Evolutionary conservation across 306 rosid species (phyloP).

Genomic region (Psophocarpus tetragonolobus): DNA sequence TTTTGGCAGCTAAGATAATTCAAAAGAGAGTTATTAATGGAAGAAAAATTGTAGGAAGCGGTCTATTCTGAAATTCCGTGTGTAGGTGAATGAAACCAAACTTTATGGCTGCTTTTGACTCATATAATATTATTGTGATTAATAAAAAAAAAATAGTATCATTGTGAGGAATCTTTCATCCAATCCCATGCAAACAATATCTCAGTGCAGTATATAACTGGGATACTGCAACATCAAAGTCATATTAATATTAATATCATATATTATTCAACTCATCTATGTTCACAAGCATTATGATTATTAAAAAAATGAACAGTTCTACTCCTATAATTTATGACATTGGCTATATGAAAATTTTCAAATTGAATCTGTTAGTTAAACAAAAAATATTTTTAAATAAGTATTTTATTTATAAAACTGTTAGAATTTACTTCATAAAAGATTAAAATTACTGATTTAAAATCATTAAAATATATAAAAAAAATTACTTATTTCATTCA

Average conservation of each 20-base stretch:
- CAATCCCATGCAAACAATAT: background rate
- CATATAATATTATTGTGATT: no score
- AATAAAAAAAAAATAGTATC: no score
- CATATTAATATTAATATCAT: background rate
- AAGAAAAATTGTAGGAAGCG: slow-evolving; percentile 12
- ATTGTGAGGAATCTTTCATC: background rate
- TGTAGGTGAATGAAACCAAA: background rate
- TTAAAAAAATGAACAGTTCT: no score
- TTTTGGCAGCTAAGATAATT: background rate
- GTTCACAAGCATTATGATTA: background rate
- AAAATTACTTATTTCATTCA: no score
- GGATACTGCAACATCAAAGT: background rate
- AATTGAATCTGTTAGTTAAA: no score
- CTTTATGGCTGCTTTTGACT: slow-evolving; percentile 32
- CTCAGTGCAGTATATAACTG: background rate
- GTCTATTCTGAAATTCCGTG: slow-evolving; percentile 18
- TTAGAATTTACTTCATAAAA: no score
- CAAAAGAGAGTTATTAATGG: background rate
- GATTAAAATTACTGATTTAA: no score
- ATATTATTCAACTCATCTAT: background rate
- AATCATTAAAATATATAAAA: no score
- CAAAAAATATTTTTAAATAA: no score
- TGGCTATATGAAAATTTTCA: background rate
- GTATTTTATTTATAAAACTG: no score
- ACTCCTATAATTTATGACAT: background rate